Conservation (phyloP, 2,329 filamentous ascomycete genomes). For the Penicillium psychrosexuale region DNA sequence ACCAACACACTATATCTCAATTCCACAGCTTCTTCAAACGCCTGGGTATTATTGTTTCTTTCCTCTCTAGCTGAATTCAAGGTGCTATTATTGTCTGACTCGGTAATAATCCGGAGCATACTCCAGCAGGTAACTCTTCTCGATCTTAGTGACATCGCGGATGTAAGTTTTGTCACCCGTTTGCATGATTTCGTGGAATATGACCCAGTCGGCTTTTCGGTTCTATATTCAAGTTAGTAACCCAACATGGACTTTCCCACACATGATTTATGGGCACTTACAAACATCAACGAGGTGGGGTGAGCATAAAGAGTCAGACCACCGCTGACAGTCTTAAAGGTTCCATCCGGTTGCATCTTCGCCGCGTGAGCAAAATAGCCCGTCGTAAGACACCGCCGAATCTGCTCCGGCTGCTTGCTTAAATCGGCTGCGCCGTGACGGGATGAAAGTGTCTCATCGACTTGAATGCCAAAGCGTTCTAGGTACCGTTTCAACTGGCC, state of each 20-base stretch:
- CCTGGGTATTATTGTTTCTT: slow-evolving; percentile 15
- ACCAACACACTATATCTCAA: neutral
- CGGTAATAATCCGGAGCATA: slow-evolving; percentile 83
- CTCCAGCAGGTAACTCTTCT: slow-evolving; percentile 87
- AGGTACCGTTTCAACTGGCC: slow-evolving; percentile 83
- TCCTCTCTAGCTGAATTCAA: neutral
- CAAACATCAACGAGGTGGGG: slow-evolving; percentile 88
- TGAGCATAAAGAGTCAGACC: slow-evolving; percentile 78
- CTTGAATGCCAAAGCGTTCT: slow-evolving; percentile 73
- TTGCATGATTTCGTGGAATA: slow-evolving; percentile 92
- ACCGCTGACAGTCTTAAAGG: slow-evolving; percentile 79
- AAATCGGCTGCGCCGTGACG: slow-evolving; percentile 31
- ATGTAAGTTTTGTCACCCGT: slow-evolving; percentile 86
- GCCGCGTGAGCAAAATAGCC: slow-evolving; percentile 94
- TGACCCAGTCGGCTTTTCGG: slow-evolving; percentile 91
- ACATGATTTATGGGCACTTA: slow-evolving; percentile 37
- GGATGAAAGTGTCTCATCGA: slow-evolving; percentile 57
- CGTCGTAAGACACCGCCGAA: slow-evolving; percentile 77
- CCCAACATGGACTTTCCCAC: neutral
- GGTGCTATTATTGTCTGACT: slow-evolving; percentile 39
- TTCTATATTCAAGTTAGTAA: slow-evolving; percentile 51
- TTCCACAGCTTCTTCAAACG: neutral
- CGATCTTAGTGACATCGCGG: slow-evolving; percentile 85
- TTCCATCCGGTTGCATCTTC: slow-evolving; percentile 89
- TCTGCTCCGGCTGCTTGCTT: slow-evolving; percentile 63